phyloP scores from a whole-genome alignment of 1,284 basidiomycete species.

The Ceratobasidium sp. region DNA sequence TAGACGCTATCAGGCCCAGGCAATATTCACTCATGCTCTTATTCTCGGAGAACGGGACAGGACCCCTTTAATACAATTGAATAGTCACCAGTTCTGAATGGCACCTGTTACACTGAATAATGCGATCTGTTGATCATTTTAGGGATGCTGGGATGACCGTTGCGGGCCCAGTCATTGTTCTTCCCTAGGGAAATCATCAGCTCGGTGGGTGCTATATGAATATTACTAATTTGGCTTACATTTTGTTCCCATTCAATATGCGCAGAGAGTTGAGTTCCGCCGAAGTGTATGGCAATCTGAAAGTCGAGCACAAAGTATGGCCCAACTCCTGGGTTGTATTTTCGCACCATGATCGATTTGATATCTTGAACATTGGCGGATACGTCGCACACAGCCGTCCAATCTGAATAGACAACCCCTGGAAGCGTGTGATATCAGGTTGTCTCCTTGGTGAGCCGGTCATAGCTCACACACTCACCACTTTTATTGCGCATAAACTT shows the following conservation, averaged over 20 bases:
- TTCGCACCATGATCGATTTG: background rate
- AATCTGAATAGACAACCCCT: background rate
- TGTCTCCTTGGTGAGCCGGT: background rate
- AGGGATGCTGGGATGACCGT: background rate
- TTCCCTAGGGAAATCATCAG: background rate
- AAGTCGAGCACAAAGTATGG: background rate
- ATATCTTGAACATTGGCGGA: background rate
- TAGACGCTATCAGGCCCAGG: too few relatives aligned
- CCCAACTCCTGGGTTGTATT: background rate
- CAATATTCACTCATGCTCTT: too few relatives aligned
- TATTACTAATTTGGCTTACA: background rate
- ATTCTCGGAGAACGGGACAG: too few relatives aligned
- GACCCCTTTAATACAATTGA: too few relatives aligned
- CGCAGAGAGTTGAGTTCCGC: slow-evolving; percentile 9
- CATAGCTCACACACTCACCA: too few relatives aligned
- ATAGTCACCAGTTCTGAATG: too few relatives aligned
- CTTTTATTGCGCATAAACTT: too few relatives aligned
- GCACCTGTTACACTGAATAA: too few relatives aligned
- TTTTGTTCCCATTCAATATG: slow-evolving; percentile 16
- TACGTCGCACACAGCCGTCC: background rate
- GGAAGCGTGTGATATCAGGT: background rate
- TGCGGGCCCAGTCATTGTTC: background rate
- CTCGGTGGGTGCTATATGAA: too few relatives aligned
- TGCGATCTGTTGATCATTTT: too few relatives aligned
- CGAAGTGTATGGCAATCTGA: slow-evolving; percentile 1